Percentiles rank a stretch among this genome's conserved stretches.
These are phyloP conservation scores for Aspergillus affinis DNA, from an alignment of 495 filamentous ascomycete genomes.

Conservation along the genomic window DNA sequence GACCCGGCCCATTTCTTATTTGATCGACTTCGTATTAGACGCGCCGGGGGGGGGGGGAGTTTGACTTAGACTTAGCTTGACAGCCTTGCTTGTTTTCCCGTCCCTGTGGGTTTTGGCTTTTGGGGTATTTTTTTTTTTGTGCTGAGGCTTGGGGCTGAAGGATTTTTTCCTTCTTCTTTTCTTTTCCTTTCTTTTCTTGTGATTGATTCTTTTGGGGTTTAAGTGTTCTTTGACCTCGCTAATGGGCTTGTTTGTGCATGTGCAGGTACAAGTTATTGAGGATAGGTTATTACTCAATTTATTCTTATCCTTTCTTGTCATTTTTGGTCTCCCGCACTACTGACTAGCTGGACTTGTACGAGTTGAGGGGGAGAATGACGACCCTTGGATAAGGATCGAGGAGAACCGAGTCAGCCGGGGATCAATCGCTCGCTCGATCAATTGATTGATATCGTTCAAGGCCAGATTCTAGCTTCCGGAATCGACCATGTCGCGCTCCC, in stretches of 20 bases:
- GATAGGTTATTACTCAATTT: not conserved
- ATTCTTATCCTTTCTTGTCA: not conserved
- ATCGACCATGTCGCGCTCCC: slow-evolving; percentile 34
- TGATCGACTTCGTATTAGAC: slow-evolving; percentile 11
- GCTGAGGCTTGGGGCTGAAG: too few relatives aligned
- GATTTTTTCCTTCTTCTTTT: not conserved
- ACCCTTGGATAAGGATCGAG: not conserved
- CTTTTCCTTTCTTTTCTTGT: not conserved
- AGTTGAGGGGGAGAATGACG: not conserved
- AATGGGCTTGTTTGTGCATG: not conserved
- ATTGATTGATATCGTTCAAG: not conserved
- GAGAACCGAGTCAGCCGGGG: too few relatives aligned
- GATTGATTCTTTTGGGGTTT: not conserved
- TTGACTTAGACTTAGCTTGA: not conserved
- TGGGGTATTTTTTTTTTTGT: too few relatives aligned
- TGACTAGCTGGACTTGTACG: not conserved
- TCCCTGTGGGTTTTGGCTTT: too few relatives aligned
- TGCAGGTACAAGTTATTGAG: not conserved
- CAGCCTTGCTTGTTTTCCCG: not conserved
- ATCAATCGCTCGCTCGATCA: too few relatives aligned
- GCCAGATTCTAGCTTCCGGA: not conserved
- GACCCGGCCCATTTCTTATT: slow-evolving; percentile 6
- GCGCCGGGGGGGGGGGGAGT: not conserved
- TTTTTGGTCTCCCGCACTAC: not conserved
- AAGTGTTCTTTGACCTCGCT: too few relatives aligned